Percentiles rank a stretch among this genome's conserved stretches.
These are phyloP conservation scores for Colletotrichum musae DNA, from an alignment of 2,329 filamentous ascomycete species.

Conservation along the genomic window DNA sequence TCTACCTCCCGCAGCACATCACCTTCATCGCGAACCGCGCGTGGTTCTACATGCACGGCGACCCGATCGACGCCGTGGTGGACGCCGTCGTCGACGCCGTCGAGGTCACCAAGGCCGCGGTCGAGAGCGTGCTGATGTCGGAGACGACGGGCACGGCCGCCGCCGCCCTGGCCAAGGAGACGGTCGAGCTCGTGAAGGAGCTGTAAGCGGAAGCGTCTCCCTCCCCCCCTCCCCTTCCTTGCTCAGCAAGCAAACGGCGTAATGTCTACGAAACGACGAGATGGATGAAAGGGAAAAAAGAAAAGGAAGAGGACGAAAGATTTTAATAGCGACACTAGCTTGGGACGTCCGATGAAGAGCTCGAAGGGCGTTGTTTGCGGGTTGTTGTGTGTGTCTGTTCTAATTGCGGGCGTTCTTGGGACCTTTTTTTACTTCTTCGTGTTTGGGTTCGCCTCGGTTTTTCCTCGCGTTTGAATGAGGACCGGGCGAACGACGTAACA, in stretches of 20 bases:
- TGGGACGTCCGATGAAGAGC: constrained; percentile 37
- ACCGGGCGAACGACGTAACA: constrained; percentile 30
- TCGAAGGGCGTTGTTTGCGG: constrained; percentile 35
- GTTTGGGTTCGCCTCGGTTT: not conserved
- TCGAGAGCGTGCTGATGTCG: constrained; percentile 49
- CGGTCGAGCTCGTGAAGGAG: constrained; percentile 52
- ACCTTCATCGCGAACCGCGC: constrained; percentile 85
- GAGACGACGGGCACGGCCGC: constrained; percentile 30
- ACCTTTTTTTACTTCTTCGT: constrained; percentile 25
- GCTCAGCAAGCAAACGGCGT: not conserved
- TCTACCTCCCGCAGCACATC: constrained; percentile 96
- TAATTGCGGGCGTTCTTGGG: constrained; percentile 21
- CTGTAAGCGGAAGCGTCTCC: constrained; percentile 46
- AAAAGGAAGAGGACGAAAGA: not conserved
- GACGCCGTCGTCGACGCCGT: constrained; percentile 78
- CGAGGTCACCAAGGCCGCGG: constrained; percentile 60
- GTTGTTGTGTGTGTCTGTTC: not conserved
- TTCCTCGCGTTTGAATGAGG: no score
- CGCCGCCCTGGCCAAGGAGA: constrained; percentile 42
- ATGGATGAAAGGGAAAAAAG: constrained; percentile 15
- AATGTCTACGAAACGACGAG: constrained; percentile 16
- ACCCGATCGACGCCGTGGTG: constrained; percentile 68
- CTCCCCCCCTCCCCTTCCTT: not conserved
- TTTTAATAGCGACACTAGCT: constrained; percentile 26
- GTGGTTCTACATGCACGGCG: constrained; percentile 96